Conservation (phyloP, 2,329 filamentous ascomycete species). For the Pseudocercospora crystallina region DNA sequence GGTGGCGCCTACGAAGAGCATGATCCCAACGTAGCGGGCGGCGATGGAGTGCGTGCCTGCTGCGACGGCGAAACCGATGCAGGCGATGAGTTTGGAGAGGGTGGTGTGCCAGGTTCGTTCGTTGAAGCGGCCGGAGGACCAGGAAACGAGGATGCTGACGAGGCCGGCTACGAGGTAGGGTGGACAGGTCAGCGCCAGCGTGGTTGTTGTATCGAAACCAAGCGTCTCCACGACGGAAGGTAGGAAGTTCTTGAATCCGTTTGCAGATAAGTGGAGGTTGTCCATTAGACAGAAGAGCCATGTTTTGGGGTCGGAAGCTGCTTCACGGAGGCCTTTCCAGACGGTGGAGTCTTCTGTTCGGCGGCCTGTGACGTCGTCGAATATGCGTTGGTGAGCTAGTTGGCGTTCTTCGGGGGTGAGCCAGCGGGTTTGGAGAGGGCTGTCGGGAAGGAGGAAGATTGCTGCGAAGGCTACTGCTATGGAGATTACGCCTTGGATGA, state of each 20-base stretch:
- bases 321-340: constrained; percentile 12
- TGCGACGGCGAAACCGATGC: constrained; percentile 42
- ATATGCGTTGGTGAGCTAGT: constrained; percentile 9
- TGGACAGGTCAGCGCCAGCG: constrained; percentile 34
- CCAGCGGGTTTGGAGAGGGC: constrained; percentile 46
- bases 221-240: constrained; percentile 39
- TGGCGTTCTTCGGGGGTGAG: constrained; percentile 22
- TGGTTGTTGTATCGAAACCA: constrained; percentile 38
- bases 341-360: constrained; percentile 8
- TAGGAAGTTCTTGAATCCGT: constrained; percentile 33
- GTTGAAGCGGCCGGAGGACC: constrained; percentile 30
- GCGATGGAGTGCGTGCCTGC: neutral
- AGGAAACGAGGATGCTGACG: constrained; percentile 17
- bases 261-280: constrained; percentile 10
- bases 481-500: constrained; percentile 68
- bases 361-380: constrained; percentile 11
- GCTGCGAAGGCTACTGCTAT: constrained; percentile 58
- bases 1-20: constrained; percentile 8
- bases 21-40: constrained; percentile 2
- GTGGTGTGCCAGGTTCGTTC: constrained; percentile 25
- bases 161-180: constrained; percentile 37
- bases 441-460: constrained; percentile 62
- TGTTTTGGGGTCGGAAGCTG: constrained; percentile 6
- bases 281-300: constrained; percentile 16
- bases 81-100: constrained; percentile 35